A percentile compares a stretch with the other conserved stretches of the same genome.
Conservation (phyloP, 106 monocot species). For the Dioscorea dumetorum region DNA sequence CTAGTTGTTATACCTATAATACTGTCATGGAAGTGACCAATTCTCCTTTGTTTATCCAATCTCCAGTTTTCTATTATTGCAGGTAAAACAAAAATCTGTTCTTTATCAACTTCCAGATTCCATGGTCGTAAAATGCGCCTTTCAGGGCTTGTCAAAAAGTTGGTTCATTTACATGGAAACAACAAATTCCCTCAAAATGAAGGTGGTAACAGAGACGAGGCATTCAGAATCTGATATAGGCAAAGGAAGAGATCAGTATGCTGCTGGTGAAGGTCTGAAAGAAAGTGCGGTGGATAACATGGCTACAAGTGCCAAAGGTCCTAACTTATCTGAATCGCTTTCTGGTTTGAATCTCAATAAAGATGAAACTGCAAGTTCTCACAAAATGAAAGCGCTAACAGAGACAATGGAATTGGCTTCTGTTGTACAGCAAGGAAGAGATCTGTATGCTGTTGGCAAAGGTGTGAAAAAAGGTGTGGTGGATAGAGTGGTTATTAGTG, state of each 20-base stretch:
- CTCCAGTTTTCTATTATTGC: neutral
- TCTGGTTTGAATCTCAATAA: neutral
- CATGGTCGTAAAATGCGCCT: constrained; percentile 23
- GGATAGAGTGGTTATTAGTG: neutral
- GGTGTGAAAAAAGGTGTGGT: neutral
- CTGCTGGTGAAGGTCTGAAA: neutral
- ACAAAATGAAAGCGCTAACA: too few relatives aligned
- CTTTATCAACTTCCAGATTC: constrained; percentile 36
- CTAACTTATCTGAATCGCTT: neutral
- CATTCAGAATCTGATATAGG: neutral
- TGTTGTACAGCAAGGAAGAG: neutral
- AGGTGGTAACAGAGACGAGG: neutral
- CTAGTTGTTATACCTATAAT: neutral
- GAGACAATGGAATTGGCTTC: neutral
- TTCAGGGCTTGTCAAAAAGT: constrained; percentile 8
- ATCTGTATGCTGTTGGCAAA: neutral
- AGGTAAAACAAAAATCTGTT: constrained; percentile 34
- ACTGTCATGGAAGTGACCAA: neutral
- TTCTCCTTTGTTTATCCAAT: neutral
- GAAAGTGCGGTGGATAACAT: neutral
- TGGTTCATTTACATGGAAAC: constrained; percentile 29
- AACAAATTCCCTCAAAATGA: neutral
- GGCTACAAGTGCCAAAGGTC: neutral
- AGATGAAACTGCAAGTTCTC: neutral
- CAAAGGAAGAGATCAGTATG: neutral